Evolutionary conservation across 2,329 filamentous ascomycete genomes (phyloP).

Genomic region (Fusarium tuaranense): DNA sequence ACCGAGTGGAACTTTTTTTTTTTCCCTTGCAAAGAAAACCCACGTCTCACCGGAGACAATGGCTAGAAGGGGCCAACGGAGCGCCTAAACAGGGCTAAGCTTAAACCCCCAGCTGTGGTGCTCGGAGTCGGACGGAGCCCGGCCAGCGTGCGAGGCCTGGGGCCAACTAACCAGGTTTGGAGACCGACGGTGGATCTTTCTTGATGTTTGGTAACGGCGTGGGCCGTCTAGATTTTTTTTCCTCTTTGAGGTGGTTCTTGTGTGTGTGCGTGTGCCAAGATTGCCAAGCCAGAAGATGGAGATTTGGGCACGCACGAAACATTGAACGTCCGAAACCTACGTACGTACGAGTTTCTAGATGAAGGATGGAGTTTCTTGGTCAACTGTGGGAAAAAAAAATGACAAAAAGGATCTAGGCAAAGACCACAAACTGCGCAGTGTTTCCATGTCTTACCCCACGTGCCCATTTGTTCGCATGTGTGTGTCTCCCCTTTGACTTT

Average conservation of each 20-base stretch:
- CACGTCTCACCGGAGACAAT: neutral
- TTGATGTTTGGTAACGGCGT: slow-evolving; percentile 1
- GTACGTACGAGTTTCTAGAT: neutral
- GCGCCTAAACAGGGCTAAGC: slow-evolving; percentile 3
- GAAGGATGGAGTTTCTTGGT: neutral
- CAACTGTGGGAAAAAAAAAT: neutral
- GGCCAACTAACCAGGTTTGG: slow-evolving; percentile 18
- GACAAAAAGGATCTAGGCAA: neutral
- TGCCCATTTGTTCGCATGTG: neutral
- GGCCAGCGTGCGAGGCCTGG: slow-evolving; percentile 2
- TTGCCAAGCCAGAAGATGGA: slow-evolving; percentile 3
- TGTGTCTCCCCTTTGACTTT: neutral
- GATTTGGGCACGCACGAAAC: slow-evolving; percentile 2
- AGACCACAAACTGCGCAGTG: neutral
- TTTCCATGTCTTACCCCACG: neutral
- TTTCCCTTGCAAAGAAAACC: neutral
- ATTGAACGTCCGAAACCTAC: neutral
- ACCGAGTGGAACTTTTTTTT: slow-evolving; percentile 3
- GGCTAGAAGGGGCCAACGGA: slow-evolving; percentile 13
- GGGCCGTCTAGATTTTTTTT: neutral
- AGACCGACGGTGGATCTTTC: slow-evolving; percentile 29
- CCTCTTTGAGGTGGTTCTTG: neutral
- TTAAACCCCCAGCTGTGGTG: neutral
- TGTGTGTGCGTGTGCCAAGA: neutral
- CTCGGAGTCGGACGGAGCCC: neutral